These are phyloP conservation scores for Jackrogersella minutella DNA, from an alignment of 495 filamentous ascomycete species.

Conservation along the genomic window DNA sequence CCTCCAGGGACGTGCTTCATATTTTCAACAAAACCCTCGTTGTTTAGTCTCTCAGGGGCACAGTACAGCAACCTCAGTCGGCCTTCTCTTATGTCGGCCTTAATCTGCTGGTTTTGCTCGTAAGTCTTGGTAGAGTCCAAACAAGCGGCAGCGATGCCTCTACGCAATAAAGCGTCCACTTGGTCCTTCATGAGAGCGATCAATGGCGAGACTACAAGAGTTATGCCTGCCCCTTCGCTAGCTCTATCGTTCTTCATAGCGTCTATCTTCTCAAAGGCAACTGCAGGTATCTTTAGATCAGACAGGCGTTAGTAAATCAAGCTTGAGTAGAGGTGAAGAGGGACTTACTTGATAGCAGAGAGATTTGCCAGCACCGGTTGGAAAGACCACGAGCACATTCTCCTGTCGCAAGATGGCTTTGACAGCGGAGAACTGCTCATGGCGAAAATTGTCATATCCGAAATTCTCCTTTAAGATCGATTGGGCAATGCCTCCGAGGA, in stretches of 20 bases:
- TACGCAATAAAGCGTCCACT: conserved; percentile 58
- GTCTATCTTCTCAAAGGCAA: conserved; percentile 61
- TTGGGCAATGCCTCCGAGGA: conserved; percentile 3
- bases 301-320: background rate
- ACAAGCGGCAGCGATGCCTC: conserved; percentile 59
- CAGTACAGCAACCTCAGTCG: conserved; percentile 64
- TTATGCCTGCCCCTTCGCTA: conserved; percentile 52
- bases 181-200: conserved; percentile 69
- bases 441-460: conserved; percentile 56
- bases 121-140: conserved; percentile 62
- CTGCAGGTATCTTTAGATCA: conserved; percentile 58
- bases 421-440: conserved; percentile 64
- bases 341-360: conserved; percentile 57
- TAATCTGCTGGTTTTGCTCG: conserved; percentile 55
- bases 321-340: background rate
- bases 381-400: conserved; percentile 63
- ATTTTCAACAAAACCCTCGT: conserved; percentile 63
- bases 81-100: conserved; percentile 53
- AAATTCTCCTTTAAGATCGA: conserved; percentile 53
- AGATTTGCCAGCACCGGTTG: conserved; percentile 68
- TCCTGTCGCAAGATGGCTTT: conserved; percentile 56
- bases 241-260: conserved; percentile 26
- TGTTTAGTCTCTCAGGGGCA: conserved; percentile 66
- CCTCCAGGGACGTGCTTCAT: conserved; percentile 60
- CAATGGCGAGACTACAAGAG: conserved; percentile 63